Evolutionary conservation across 2,329 filamentous ascomycete genomes (phyloP), one percentile per base, ranked within the genome.

Genomic region (Celoporthe dispersa): DNA sequence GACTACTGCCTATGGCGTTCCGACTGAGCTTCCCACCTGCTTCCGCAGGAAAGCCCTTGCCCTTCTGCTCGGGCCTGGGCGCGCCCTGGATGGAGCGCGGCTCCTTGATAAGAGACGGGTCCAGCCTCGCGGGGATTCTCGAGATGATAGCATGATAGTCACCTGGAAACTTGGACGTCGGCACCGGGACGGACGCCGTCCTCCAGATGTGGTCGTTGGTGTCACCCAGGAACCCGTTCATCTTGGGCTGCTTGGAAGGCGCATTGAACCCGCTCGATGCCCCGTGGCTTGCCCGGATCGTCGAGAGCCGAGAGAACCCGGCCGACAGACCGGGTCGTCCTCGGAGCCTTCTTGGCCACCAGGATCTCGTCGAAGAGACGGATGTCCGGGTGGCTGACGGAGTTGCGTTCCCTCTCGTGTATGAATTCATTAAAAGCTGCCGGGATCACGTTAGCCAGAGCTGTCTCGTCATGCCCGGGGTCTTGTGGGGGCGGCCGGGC

Each of bases 101-200:
- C 80, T 98, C 94, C 79, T 94, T 93, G 94, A 98, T 97, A 62
- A 98, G 84, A 19, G 90, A 88, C 4, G 91, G 87, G 76, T 99
- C 96, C 12, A 99, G 86, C 77, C 93, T 94, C 9, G 93, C 90
- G 6, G 96, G 96, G 51, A 93, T 90, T 74, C 89, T 82, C 16
- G 88, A 89, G 67, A 89, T 83, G 19, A 89, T 84, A 41, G 84
- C 80, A 70, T 86, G 84, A 80, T 91, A 91, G 74, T 90, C 87
- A 70, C 88, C 87, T 0, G 86, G 83, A 73, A 91, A 90, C 74
- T 87, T 90, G 66, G 87, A 85, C 73, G 84, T 87, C n/a, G 86
- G 86, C 57, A 87, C 82, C 8, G 88, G 85, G 55, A 90, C 86
- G 16, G 87, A 87, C 4, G 87, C 86, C 19, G 88, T 91, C 70